Percentiles rank a stretch among this genome's conserved stretches.
Evolutionary conservation across 2,329 filamentous ascomycete species (phyloP).

Genomic region (Curvularia lunata): DNA sequence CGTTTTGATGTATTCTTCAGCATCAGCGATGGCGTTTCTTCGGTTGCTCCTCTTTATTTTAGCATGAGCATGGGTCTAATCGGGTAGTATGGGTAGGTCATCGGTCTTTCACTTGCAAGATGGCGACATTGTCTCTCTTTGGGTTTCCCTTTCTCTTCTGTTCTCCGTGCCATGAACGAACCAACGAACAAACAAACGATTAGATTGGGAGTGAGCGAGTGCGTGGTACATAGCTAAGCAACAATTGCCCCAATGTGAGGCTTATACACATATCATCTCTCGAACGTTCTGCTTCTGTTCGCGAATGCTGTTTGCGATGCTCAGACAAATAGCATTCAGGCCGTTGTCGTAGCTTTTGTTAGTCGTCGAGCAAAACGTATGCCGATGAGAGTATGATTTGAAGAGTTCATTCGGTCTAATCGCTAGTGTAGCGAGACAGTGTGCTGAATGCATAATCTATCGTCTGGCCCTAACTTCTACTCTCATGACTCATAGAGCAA

Average conservation of each 20-base stretch:
- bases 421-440: not conserved
- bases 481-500: not conserved
- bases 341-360: not conserved
- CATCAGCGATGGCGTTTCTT: slow-evolving; percentile 42
- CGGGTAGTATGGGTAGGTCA: not conserved
- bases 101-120: not conserved
- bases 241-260: slow-evolving; percentile 2
- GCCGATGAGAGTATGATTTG: not conserved
- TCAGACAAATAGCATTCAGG: not conserved
- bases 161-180: not conserved
- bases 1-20: slow-evolving; percentile 20
- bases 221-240: slow-evolving; percentile 2
- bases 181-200: not conserved
- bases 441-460: slow-evolving; percentile 2
- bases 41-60: not conserved
- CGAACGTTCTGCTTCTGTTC: not conserved
- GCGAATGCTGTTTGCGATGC: not conserved
- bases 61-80: not conserved
- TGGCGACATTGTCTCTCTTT: not conserved
- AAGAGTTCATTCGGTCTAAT: not conserved
- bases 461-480: not conserved
- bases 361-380: not conserved
- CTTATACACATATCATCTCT: not conserved
- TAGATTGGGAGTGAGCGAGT: not conserved
- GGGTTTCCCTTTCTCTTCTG: not conserved